These are phyloP conservation scores for Macrophomina phaseolina DNA, from an alignment of 2,329 filamentous ascomycete species.

Conservation along the genomic window DNA sequence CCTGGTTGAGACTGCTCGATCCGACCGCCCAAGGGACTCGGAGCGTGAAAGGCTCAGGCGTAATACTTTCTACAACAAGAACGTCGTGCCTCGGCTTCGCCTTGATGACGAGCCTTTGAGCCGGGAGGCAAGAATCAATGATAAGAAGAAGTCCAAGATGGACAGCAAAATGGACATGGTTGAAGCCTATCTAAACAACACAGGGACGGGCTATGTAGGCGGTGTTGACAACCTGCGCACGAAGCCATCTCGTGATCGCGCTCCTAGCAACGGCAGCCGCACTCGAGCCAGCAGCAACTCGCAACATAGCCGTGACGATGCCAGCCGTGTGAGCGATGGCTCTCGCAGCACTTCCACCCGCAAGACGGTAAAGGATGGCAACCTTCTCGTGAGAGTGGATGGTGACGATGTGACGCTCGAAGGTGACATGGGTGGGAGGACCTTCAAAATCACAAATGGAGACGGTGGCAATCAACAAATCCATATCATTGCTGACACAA, in stretches of 20 bases:
- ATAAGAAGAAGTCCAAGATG: slow-evolving; percentile 6
- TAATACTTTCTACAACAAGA: slow-evolving; percentile 24
- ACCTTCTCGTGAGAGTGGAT: slow-evolving; percentile 12
- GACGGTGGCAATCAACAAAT: slow-evolving; percentile 23
- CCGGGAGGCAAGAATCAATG: slow-evolving; percentile 4
- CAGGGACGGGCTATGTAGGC: background rate
- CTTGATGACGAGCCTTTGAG: background rate
- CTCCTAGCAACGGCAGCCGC: slow-evolving; percentile 17
- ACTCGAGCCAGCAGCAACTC: slow-evolving; percentile 7
- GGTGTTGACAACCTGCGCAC: slow-evolving; percentile 18
- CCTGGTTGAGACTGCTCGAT: slow-evolving; percentile 5
- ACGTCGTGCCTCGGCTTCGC: background rate
- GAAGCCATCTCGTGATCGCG: slow-evolving; percentile 1
- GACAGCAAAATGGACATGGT: slow-evolving; percentile 14
- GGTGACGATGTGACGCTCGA: slow-evolving; percentile 16
- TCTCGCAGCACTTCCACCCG: slow-evolving; percentile 13
- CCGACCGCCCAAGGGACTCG: slow-evolving; percentile 8
- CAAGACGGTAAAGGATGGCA: slow-evolving; percentile 12
- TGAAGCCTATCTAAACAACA: slow-evolving; percentile 15
- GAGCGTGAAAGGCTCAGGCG: slow-evolving; percentile 9
- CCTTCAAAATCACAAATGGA: slow-evolving; percentile 7
- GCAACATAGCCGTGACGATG: slow-evolving; percentile 11
- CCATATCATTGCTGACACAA: slow-evolving; percentile 14
- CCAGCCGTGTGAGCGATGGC: slow-evolving; percentile 23
- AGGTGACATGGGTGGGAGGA: slow-evolving; percentile 16